phyloP scores from a whole-genome alignment of 164 flowering plant genomes.

The Echeveria elegans region DNA sequence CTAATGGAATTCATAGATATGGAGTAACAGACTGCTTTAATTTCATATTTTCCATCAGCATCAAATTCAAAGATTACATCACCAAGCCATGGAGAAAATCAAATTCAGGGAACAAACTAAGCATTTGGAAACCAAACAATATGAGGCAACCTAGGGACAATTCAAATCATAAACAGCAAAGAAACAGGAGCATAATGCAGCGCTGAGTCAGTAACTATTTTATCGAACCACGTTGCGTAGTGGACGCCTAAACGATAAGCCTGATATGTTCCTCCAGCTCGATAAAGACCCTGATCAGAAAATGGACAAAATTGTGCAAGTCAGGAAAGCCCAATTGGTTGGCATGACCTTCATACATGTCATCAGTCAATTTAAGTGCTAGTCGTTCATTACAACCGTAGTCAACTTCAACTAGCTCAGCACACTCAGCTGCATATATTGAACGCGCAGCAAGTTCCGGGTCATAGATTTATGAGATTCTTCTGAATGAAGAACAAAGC shows the following conservation, averaged over 20 bases:
- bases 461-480: not conserved
- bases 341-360: not conserved
- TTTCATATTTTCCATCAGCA: too few relatives aligned
- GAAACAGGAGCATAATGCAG: too few relatives aligned
- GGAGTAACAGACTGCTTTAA: too few relatives aligned
- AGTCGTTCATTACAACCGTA: not conserved
- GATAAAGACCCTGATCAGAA: not conserved
- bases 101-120: too few relatives aligned
- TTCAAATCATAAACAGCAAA: too few relatives aligned
- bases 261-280: not conserved
- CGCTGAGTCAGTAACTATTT: too few relatives aligned
- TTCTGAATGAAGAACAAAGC: not conserved
- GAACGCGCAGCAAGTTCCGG: not conserved
- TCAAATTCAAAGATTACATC: too few relatives aligned
- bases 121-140: too few relatives aligned
- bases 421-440: not conserved
- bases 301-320: not conserved
- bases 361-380: not conserved
- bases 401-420: not conserved
- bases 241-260: not conserved
- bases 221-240: too few relatives aligned
- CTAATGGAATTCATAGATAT: too few relatives aligned
- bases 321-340: not conserved
- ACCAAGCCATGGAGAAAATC: too few relatives aligned
- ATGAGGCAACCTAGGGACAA: too few relatives aligned